Conservation (phyloP, 768 basidiomycete genomes). For the Suillus subluteus region DNA sequence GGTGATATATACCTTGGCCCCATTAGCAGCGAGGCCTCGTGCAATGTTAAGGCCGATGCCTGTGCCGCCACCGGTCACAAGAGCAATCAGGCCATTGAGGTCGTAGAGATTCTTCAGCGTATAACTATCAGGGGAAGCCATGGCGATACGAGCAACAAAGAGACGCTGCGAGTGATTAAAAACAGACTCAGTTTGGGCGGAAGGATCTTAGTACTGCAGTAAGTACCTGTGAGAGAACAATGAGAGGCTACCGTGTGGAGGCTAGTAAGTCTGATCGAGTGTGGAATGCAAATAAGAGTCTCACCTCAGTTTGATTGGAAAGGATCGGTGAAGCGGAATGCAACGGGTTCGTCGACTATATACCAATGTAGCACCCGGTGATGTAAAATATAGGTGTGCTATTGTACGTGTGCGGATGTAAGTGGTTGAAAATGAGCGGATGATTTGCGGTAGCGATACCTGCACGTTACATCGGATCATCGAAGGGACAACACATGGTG, state of each 20-base stretch:
- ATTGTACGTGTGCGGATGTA: not conserved
- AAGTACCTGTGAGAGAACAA: not conserved
- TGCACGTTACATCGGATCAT: not conserved
- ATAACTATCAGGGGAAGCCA: slow-evolving; percentile 28
- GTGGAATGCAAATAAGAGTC: not conserved
- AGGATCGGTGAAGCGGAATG: not conserved
- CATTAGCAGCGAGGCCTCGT: slow-evolving; percentile 72
- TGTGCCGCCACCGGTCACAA: slow-evolving; percentile 53
- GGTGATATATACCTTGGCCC: slow-evolving; percentile 82
- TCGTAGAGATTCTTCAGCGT: slow-evolving; percentile 43
- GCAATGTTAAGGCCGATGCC: slow-evolving; percentile 70
- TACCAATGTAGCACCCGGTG: not conserved
- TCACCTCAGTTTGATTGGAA: not conserved
- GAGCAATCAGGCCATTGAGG: slow-evolving; percentile 58
- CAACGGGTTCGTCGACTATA: not conserved
- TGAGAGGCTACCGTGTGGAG: not conserved
- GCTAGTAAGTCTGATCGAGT: not conserved
- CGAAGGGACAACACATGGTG: slow-evolving; percentile 21
- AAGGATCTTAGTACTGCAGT: not conserved
- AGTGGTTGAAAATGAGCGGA: not conserved
- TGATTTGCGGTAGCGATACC: not conserved
- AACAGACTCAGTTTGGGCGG: not conserved
- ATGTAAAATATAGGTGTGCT: not conserved
- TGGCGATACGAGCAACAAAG: slow-evolving; percentile 10
- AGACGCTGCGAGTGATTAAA: not conserved